Evolutionary conservation across 768 basidiomycete species (phyloP).

Genomic region (Brasilioporus rufonigricans): DNA sequence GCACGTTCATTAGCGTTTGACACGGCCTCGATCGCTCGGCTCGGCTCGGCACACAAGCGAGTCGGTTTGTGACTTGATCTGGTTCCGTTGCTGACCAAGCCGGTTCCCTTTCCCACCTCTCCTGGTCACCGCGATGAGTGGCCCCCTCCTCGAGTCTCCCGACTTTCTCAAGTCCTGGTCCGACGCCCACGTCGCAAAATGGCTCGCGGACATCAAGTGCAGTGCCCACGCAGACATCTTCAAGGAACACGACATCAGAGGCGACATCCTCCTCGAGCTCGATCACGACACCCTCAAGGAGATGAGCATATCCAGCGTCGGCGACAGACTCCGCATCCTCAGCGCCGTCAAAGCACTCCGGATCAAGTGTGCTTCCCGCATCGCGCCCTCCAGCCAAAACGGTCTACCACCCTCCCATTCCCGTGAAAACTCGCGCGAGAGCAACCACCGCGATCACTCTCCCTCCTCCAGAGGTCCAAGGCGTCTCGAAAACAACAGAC

Average conservation of each 20-base stretch:
- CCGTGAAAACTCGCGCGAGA: conserved; percentile 24
- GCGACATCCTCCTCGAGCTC: conserved; percentile 87
- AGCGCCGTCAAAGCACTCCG: conserved; percentile 82
- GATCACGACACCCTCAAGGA: conserved; percentile 87
- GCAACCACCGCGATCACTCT: conserved; percentile 16
- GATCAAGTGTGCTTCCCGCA: conserved; percentile 44
- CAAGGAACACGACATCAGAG: conserved; percentile 84
- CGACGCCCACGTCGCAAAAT: conserved; percentile 67
- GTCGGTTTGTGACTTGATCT: neutral
- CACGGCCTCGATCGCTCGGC: too few species aligned
- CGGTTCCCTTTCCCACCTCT: neutral
- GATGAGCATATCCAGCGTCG: conserved; percentile 86
- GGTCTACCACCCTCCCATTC: conserved; percentile 12
- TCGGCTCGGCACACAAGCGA: too few species aligned
- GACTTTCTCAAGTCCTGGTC: conserved; percentile 72
- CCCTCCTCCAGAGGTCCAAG: conserved; percentile 37
- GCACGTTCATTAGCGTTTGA: too few species aligned
- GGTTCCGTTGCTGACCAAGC: too few species aligned
- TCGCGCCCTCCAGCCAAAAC: conserved; percentile 4
- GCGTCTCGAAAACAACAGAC: conserved; percentile 61
- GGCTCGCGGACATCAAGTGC: conserved; percentile 80
- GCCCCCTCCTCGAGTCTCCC: conserved; percentile 44
- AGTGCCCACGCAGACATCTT: conserved; percentile 66
- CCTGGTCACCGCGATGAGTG: neutral
- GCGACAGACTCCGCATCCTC: conserved; percentile 85